Percentiles rank a stretch among this genome's conserved stretches.
Evolutionary conservation across 345 rosid genomes (phyloP).

Genomic region (Eucalyptus sp.): DNA sequence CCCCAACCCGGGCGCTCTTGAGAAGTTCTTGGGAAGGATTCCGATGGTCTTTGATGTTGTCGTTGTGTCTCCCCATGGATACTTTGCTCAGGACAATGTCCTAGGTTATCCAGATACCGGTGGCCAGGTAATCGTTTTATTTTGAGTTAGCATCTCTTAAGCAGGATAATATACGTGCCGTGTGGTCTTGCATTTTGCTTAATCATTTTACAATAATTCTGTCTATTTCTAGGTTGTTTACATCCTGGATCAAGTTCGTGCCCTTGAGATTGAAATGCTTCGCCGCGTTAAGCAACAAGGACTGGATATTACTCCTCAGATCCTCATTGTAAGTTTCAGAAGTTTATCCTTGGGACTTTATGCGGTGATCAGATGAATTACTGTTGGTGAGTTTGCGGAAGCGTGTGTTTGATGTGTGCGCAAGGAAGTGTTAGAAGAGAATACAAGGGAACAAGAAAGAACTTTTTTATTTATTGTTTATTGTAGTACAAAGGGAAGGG

Average conservation of each 20-base stretch:
- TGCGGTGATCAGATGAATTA: not conserved
- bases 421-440: too few species aligned
- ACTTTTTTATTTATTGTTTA: too few species aligned
- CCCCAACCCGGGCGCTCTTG: conserved; percentile 88
- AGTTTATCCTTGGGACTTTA: not conserved
- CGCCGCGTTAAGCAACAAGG: conserved; percentile 82
- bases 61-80: conserved; percentile 86
- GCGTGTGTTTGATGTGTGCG: too few species aligned
- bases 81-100: conserved; percentile 89
- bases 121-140: conserved; percentile 51
- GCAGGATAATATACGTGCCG: not conserved
- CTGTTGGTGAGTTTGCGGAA: too few species aligned
- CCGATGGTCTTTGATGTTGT: conserved; percentile 93
- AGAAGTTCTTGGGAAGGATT: conserved; percentile 67
- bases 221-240: conserved; percentile 50
- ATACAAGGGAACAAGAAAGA: too few species aligned
- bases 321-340: conserved; percentile 47
- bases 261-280: conserved; percentile 83
- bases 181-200: not conserved
- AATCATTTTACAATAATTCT: too few species aligned
- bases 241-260: conserved; percentile 96
- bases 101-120: conserved; percentile 95
- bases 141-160: not conserved
- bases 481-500: too few species aligned
- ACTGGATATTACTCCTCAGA: conserved; percentile 69